Evolutionary conservation across 2,329 filamentous ascomycete species (phyloP).

Genomic region (Fusarium brachygibbosum): DNA sequence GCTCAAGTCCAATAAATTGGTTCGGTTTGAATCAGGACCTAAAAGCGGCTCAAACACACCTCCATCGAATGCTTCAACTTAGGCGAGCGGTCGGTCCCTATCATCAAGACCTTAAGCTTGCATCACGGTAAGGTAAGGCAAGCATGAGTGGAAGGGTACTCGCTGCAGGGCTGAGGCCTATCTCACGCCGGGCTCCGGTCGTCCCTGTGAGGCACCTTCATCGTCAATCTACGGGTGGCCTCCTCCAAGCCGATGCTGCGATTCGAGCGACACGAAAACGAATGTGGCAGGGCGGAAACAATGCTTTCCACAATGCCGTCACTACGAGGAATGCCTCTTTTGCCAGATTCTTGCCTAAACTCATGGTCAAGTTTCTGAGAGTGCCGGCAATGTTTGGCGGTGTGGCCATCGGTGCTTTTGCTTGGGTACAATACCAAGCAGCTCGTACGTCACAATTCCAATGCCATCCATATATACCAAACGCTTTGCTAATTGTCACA

Average conservation of each 20-base stretch:
- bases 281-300: conserved; percentile 80
- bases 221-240: conserved; percentile 75
- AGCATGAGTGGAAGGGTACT: conserved; percentile 61
- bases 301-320: conserved; percentile 85
- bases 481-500: conserved; percentile 49
- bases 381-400: conserved; percentile 94
- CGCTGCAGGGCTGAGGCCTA: conserved; percentile 77
- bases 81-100: conserved; percentile 48
- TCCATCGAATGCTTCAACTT: conserved; percentile 38
- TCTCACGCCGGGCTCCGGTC: conserved; percentile 71
- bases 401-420: conserved; percentile 85
- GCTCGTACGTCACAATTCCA: conserved; percentile 71
- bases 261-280: conserved; percentile 72
- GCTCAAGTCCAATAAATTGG: background rate
- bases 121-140: conserved; percentile 36
- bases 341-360: conserved; percentile 79
- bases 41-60: conserved; percentile 25
- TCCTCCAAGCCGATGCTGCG: conserved; percentile 75
- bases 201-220: conserved; percentile 74
- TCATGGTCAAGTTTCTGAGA: conserved; percentile 89
- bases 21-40: too few relatives aligned
- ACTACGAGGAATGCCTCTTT: conserved; percentile 74
- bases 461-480: background rate
- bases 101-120: conserved; percentile 33
- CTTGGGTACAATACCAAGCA: conserved; percentile 97